Evolutionary conservation across 1,284 basidiomycete genomes (phyloP), one percentile per base, ranked within the genome.

Genomic region (Sphaerobolus stellatus): DNA sequence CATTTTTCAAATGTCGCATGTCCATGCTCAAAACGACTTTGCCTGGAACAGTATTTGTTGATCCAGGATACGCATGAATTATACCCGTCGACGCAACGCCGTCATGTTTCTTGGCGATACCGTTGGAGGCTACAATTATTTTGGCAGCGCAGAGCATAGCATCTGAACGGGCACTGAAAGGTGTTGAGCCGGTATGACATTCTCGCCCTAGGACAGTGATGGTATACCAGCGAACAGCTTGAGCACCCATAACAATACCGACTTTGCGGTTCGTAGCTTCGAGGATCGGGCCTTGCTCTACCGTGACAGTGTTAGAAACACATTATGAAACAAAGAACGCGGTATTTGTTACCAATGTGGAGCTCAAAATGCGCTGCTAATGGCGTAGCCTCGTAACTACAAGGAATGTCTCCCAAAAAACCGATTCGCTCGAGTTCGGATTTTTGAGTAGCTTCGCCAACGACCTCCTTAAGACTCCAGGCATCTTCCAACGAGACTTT

Each of bases 361-460:
- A 65, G 48, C 43, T 65, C 64, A 52, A 64, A 66, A 48, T 66
- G 64, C 9, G 62, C 63, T 5, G 52, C 60, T 18, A 66, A 53
- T 14, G 61, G 59, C 29, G 59, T 59, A 9, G 46, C 44, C 38
- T 61, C 41, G 50, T 58, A 61, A 13, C 53, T 54, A 24, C 59
- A 62, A 5, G 55, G 56, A 1, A 44, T 50, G 20, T 58, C 50
- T 2, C 63, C 63, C 27, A 61, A 57, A 48, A 64, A 64, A 6
- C 62, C 61, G 24, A 64, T 64, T 25, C 63, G 52, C 40, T 60
- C 52, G 6, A 64, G 55, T 31, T 64, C 63, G 5, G 53, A 54
- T 52, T 57, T 41, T 55, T 59, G 24, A 59, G 45, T 34, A 22
- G 53, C 53, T 11, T 48, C 38, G 27, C 53, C 53, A 41, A 30